Percentiles rank a stretch among this genome's conserved stretches.
These are phyloP conservation scores for Pseudocercospora macadamiae DNA, from an alignment of 2,329 filamentous ascomycete species.

Conservation along the genomic window DNA sequence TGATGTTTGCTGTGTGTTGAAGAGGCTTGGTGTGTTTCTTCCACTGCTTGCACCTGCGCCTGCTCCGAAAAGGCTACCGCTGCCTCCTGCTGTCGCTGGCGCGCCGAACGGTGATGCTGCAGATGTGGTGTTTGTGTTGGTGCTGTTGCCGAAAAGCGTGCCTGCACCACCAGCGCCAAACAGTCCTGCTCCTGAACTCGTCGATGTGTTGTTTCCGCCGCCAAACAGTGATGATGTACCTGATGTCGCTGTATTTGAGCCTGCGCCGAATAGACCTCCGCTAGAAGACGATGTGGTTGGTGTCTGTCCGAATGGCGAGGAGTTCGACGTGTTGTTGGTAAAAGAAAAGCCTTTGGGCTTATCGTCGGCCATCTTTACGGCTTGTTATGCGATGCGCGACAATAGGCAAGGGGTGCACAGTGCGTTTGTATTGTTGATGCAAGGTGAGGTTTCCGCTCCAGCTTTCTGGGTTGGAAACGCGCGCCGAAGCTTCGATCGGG, in stretches of 20 bases:
- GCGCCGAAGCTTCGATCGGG: background rate
- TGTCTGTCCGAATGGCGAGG: conserved; percentile 2
- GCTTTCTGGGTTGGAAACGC: conserved; percentile 1
- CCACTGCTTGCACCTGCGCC: conserved; percentile 8
- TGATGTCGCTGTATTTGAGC: conserved; percentile 4
- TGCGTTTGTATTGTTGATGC: conserved; percentile 12
- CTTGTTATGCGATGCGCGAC: conserved; percentile 9
- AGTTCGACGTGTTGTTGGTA: background rate
- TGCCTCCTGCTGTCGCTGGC: conserved; percentile 6
- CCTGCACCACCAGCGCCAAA: background rate
- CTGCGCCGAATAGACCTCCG: background rate
- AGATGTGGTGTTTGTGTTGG: conserved; percentile 10
- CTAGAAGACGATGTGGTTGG: background rate
- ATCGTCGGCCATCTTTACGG: conserved; percentile 25
- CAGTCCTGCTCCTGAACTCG: background rate
- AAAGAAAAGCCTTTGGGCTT: conserved; percentile 22
- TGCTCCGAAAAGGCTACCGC: conserved; percentile 7
- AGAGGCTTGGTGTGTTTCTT: conserved; percentile 14
- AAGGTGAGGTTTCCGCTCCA: conserved; percentile 9
- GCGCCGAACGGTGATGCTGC: conserved; percentile 14
- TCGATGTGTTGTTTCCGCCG: background rate
- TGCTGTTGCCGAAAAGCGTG: conserved; percentile 5
- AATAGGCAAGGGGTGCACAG: background rate
- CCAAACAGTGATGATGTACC: background rate
- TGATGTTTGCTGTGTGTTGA: conserved; percentile 16